Evolutionary conservation across 192 early-diverging fungal species (phyloP), one percentile per base, ranked within the genome.

Genomic region (Diversispora eburnea): DNA sequence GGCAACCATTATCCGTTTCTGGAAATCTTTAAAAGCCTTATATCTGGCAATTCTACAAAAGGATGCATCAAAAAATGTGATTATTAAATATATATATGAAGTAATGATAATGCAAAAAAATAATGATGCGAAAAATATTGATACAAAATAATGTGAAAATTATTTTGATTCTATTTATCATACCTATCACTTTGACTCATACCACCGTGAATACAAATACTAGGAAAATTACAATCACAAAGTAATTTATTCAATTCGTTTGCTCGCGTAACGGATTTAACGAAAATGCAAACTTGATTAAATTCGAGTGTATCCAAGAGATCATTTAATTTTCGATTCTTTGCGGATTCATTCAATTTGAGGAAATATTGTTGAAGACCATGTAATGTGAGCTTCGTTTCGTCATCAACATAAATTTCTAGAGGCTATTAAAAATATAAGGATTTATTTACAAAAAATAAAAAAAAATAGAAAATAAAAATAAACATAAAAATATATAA

Each of bases 231-330:
- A 79, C 92, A 93, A 75, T 91, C 91, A 58, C 85, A 85, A 48
- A 98, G 82, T 10, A 98, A 83, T 81, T 92, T 88, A 85, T 94
- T 92, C 39, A 98, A 84, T 66, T 90, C 87, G 64, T 90, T 92
- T 33, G 97, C 97, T 62, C 96, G 90, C 57, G 81, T 79, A 17
- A 95, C 92, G 3, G 92, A 93, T 83, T 91, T 94, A 49, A 98
- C 97, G 83, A 98, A 98, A 61, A 98, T 95, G 73, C 91, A 92
- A 54, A 96, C 95, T 84, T 98, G 97, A 85, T 98, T 98, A 86
- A 98, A 98, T 81, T 98, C 95, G 68, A 98, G 87, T 22, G 87
- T 86, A 76, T 98, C 97, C 49, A 98, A 84, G 3, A 98, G 82
- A 69, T 97, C 91, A 80, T 90, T 94, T 17, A 98, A 83, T 84